Conservation (phyloP, 306 rosid genomes). For the Hylodesmum podocarpum region DNA sequence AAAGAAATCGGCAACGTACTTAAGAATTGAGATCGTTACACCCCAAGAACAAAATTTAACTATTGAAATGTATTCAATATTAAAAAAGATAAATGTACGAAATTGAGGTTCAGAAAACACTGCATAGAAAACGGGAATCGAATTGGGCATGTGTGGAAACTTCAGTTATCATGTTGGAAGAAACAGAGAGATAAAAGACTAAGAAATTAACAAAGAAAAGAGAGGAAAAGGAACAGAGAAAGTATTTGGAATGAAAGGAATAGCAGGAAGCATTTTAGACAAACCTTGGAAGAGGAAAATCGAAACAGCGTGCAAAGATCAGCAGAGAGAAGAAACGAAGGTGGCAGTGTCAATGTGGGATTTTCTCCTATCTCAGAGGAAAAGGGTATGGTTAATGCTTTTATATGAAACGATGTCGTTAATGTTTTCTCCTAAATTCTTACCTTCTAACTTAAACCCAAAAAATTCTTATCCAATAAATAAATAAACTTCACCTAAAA, state of each 20-base stretch:
- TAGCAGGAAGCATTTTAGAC: not conserved
- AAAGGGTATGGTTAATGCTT: not conserved
- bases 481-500: too few relatives aligned
- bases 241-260: not conserved
- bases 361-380: not conserved
- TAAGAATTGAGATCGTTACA: not conserved
- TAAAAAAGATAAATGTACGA: not conserved
- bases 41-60: not conserved
- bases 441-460: too few relatives aligned
- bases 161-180: not conserved
- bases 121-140: not conserved
- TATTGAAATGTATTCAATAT: not conserved
- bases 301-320: not conserved
- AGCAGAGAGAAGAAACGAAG: not conserved
- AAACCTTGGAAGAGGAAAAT: not conserved
- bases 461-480: not conserved
- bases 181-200: not conserved
- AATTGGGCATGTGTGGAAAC: not conserved
- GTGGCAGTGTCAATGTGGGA: not conserved
- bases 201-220: not conserved
- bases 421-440: too few relatives aligned
- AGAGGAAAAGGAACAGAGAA: not conserved
- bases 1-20: not conserved
- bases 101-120: not conserved
- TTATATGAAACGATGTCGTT: not conserved